These are phyloP conservation scores for Cladosporium sp. DNA, from an alignment of 2,329 filamentous ascomycete genomes.

Conservation along the genomic window DNA sequence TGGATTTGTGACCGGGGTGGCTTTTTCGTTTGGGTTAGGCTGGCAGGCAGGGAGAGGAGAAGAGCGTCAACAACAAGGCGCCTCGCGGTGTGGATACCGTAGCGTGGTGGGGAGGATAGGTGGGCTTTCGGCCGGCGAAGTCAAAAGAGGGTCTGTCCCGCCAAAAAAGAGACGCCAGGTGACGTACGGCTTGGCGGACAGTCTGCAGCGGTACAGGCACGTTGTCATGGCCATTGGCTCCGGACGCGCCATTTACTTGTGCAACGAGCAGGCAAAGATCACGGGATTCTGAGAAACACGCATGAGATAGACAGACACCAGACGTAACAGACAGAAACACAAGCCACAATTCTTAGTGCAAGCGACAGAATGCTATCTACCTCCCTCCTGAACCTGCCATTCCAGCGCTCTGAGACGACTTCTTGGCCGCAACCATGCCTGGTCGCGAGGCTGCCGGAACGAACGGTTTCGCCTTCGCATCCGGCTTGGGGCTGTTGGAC, in stretches of 20 bases:
- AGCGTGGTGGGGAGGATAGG: background rate
- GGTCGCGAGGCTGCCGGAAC: conserved; percentile 18
- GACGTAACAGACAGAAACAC: conserved; percentile 13
- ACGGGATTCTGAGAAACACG: too few species aligned
- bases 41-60: background rate
- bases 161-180: too few species aligned
- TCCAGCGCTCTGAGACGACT: background rate
- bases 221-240: background rate
- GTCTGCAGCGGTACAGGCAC: background rate
- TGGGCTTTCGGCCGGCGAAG: too few species aligned
- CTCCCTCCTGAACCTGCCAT: background rate
- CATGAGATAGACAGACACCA: background rate
- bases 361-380: conserved; percentile 7
- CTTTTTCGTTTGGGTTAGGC: background rate
- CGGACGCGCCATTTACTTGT: too few species aligned
- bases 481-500: conserved; percentile 29
- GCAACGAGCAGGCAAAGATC: too few species aligned
- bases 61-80: background rate
- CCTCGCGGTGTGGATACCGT: background rate
- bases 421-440: conserved; percentile 19
- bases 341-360: conserved; percentile 15
- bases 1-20: background rate
- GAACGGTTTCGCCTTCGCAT: conserved; percentile 25
- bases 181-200: background rate
- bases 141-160: too few species aligned